Base-by-base conservation (phyloP, 1,284 basidiomycete species). In the Testicularia cyperi region DNA sequence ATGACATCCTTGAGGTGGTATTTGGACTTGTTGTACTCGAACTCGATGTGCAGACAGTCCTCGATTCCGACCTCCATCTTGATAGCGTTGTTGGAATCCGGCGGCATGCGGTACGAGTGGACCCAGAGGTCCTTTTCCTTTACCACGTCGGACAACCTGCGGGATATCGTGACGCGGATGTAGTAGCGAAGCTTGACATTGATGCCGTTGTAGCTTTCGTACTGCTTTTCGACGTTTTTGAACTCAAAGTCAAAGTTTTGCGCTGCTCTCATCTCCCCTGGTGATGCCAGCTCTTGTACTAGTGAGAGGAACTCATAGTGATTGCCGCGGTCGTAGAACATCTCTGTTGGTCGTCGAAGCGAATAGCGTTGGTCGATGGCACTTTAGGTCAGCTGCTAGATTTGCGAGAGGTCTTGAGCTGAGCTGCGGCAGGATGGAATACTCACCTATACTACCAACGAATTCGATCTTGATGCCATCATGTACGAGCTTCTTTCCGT, bases 11-110 rank as follows among this genome's bases (percentile, higher is more conserved):
- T 98, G 53, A 98, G 80, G 75, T 98, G 94, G 77, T 98, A 98
- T 78, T 61, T 67, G 53, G n/a, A 21, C 12, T 10, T 21, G 18
- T 36, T 38, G 46, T 25, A 24, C 27, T 27, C 26, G 70, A 98
- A 97, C 78, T 98, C 94, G 72, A 98, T 98, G 77, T 98, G 94
- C 66, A 97, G 79, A 78, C 94, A 97, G 76, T 98, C 94, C 77
- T 97, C 94, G 57, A 98, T 97, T 14, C 94, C 94, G 26, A 98
- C 95, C 78, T 98, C 94, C 95, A 98, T 98, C 82, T 95, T 97
- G 80, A 97, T 96, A 24, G 90, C 88, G 75, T 92, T 94, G 79
- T 95, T 97, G 67, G 85, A 88, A 77, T 98, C 95, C 44, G 94
- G 92, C 3, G 94, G 94, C 89, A 96, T 95, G 28, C 92, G 87